Evolutionary conservation across 306 rosid genomes (phyloP).

Genomic region (Begonia loranthoides): DNA sequence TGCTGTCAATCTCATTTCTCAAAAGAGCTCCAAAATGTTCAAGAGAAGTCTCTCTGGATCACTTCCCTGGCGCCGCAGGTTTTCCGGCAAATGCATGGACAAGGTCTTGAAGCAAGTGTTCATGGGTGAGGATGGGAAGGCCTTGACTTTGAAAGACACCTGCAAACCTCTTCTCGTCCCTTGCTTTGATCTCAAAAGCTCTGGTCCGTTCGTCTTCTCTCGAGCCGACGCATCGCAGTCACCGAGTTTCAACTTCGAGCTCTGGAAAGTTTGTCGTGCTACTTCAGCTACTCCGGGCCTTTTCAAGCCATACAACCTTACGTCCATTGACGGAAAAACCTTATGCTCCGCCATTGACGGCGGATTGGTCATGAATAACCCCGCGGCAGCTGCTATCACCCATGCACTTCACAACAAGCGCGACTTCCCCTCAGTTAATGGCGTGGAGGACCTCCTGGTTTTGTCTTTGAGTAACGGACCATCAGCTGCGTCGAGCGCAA

Average conservation of each 20-base stretch:
- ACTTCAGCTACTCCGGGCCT: constrained; percentile 71
- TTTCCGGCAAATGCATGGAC: constrained; percentile 59
- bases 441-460: constrained; percentile 73
- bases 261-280: constrained; percentile 91
- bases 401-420: constrained; percentile 88
- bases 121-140: constrained; percentile 31
- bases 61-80: constrained; percentile 34
- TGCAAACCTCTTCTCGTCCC: constrained; percentile 78
- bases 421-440: constrained; percentile 62
- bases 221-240: constrained; percentile 84
- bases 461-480: constrained; percentile 74
- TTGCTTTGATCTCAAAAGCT: constrained; percentile 84
- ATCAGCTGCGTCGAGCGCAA: constrained; percentile 10
- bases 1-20: constrained; percentile 30
- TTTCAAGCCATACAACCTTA: constrained; percentile 59
- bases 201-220: constrained; percentile 86
- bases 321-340: constrained; percentile 62
- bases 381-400: constrained; percentile 82
- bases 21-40: constrained; percentile 35
- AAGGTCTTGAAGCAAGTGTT: constrained; percentile 41
- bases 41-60: constrained; percentile 22
- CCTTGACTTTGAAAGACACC: constrained; percentile 68
- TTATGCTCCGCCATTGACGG: constrained; percentile 82
- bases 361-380: constrained; percentile 91
- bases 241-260: constrained; percentile 77